Percentiles rank a stretch among this genome's conserved stretches.
phyloP scores from a whole-genome alignment of 331 rosid species.

The Telfairia occidentalis region DNA sequence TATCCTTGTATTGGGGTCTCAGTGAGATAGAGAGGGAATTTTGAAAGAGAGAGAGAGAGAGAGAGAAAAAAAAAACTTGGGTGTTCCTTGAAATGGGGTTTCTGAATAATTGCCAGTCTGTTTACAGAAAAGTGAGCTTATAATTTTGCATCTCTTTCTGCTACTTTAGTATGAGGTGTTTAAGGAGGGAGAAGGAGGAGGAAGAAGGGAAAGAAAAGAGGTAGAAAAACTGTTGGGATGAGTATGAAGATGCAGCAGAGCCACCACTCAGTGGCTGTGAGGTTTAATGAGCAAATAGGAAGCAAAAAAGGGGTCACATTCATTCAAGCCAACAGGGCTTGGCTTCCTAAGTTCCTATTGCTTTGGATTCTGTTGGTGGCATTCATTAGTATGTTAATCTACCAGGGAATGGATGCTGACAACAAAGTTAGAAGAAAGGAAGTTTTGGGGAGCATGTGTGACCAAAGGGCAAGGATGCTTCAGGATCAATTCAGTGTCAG shows the following conservation, averaged over 20 bases:
- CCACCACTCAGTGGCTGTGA: slow-evolving; percentile 56
- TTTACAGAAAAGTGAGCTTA: slow-evolving; percentile 23
- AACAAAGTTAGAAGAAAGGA: slow-evolving; percentile 68
- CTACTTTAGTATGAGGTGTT: slow-evolving; percentile 33
- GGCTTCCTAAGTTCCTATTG: slow-evolving; percentile 53
- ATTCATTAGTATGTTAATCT: slow-evolving; percentile 34
- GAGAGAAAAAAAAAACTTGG: too few species aligned
- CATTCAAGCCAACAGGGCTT: slow-evolving; percentile 61
- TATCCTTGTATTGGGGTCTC: neutral
- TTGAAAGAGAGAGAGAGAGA: neutral
- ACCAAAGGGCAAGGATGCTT: slow-evolving; percentile 93
- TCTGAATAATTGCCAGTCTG: slow-evolving; percentile 29
- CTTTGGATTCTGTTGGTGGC: slow-evolving; percentile 56
- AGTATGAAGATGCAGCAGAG: slow-evolving; percentile 41
- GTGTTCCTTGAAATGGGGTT: slow-evolving; percentile 11
- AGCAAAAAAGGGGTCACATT: slow-evolving; percentile 53
- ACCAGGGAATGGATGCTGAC: slow-evolving; percentile 60
- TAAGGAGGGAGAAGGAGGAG: slow-evolving; percentile 18
- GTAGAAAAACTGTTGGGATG: slow-evolving; percentile 20
- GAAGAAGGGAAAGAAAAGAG: slow-evolving; percentile 11
- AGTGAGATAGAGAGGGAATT: neutral
- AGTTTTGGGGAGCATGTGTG: slow-evolving; percentile 76
- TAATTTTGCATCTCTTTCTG: slow-evolving; percentile 17
- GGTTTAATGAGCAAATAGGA: slow-evolving; percentile 59
- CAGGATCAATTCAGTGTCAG: slow-evolving; percentile 96